Percentiles rank a stretch among this genome's conserved stretches.
These are phyloP conservation scores for Steccherinum ochraceum DNA, from an alignment of 768 basidiomycete genomes.

Conservation along the genomic window DNA sequence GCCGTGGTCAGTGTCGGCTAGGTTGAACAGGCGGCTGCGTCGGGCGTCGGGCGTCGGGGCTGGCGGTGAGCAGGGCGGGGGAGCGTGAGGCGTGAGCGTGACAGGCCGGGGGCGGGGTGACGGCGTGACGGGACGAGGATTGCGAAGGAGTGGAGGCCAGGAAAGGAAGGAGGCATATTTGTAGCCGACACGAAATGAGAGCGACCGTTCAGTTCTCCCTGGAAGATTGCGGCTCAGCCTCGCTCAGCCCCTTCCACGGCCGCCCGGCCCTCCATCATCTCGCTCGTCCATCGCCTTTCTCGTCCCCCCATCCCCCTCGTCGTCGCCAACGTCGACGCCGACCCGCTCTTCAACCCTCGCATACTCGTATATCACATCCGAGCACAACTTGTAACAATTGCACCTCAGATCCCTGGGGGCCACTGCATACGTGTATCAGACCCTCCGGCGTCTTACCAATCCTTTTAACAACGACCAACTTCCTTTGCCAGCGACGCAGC, in stretches of 20 bases:
- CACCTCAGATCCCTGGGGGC: not conserved
- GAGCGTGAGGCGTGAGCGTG: not conserved
- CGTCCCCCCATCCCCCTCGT: conserved; percentile 1
- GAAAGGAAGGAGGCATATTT: conserved; percentile 11
- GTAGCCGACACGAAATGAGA: conserved; percentile 14
- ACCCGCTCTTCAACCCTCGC: not conserved
- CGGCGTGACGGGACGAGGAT: conserved; percentile 6
- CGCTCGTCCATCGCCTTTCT: conserved; percentile 7
- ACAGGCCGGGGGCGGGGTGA: conserved; percentile 4
- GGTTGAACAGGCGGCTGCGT: too few species aligned
- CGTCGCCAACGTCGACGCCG: conserved; percentile 4
- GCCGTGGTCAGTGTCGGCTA: not conserved
- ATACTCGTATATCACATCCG: conserved; percentile 3
- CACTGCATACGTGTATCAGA: conserved; percentile 3
- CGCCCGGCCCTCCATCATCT: conserved; percentile 9
- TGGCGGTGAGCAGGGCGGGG: not conserved
- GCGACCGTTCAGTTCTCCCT: conserved; percentile 8
- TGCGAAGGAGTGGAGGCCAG: conserved; percentile 6
- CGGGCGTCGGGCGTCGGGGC: too few species aligned
- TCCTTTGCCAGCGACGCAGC: conserved; percentile 6
- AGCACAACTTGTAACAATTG: not conserved
- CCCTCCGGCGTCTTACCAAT: conserved; percentile 12
- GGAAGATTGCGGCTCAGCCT: conserved; percentile 13
- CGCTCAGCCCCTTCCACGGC: conserved; percentile 6
- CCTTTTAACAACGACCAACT: not conserved